A percentile compares a stretch with the other conserved stretches of the same genome.
These are phyloP conservation scores for Lomentospora prolificans DNA, from an alignment of 2,329 filamentous ascomycete genomes.

Conservation along the genomic window DNA sequence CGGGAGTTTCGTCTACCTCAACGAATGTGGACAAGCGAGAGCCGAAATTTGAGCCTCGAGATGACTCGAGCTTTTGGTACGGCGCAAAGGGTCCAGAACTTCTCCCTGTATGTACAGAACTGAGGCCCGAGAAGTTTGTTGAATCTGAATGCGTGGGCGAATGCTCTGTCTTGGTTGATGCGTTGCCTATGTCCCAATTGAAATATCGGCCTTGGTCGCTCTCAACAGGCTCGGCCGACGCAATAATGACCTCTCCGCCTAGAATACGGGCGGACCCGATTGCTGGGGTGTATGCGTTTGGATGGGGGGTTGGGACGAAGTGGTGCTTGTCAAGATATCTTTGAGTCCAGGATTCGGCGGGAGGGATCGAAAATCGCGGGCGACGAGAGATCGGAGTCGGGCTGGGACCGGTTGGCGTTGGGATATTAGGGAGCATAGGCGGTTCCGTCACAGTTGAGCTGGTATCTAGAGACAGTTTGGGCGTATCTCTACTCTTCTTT, in stretches of 20 bases:
- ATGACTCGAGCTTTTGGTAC: not conserved
- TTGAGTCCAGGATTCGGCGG: constrained; percentile 10
- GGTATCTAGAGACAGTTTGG: not conserved
- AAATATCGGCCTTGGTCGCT: not conserved
- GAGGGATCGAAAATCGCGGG: constrained; percentile 9
- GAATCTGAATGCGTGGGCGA: not conserved
- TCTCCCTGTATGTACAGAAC: not conserved
- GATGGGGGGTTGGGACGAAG: not conserved
- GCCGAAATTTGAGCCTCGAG: not conserved
- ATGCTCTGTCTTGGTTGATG: not conserved
- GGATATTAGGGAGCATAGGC: constrained; percentile 3
- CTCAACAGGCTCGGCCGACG: not conserved
- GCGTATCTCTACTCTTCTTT: not conserved
- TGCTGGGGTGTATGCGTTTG: not conserved
- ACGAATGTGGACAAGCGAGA: not conserved
- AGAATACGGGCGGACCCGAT: not conserved
- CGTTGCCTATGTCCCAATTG: not conserved
- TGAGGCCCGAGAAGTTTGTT: not conserved
- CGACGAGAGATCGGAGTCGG: constrained; percentile 8
- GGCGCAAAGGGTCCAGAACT: not conserved
- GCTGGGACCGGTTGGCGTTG: constrained; percentile 9
- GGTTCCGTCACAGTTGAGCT: not conserved
- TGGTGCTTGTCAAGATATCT: constrained; percentile 7
- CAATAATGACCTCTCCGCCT: not conserved
- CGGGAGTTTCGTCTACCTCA: not conserved